phyloP scores from a whole-genome alignment of 352 stramenopile genomes.

The Phytophthora ramorum region DNA sequence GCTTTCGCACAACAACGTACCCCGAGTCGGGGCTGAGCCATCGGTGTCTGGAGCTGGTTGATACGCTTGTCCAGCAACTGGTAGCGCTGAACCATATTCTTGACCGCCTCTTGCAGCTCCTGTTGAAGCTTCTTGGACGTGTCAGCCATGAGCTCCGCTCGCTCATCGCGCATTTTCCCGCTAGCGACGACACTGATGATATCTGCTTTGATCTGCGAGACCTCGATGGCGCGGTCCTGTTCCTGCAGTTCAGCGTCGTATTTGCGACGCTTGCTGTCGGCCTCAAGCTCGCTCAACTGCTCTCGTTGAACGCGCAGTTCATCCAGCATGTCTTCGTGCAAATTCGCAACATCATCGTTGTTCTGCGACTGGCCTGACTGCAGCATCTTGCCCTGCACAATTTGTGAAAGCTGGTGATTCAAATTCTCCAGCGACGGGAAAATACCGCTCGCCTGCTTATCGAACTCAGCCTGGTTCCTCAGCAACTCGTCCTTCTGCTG shows the following conservation, averaged over 20 bases:
- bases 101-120: slow-evolving; percentile 65
- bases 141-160: slow-evolving; percentile 61
- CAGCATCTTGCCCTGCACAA: slow-evolving; percentile 75
- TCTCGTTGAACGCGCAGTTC: slow-evolving; percentile 80
- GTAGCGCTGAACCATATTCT: slow-evolving; percentile 61
- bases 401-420: slow-evolving; percentile 80
- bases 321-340: slow-evolving; percentile 73
- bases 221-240: slow-evolving; percentile 71
- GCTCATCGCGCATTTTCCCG: slow-evolving; percentile 74
- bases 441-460: slow-evolving; percentile 85
- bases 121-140: slow-evolving; percentile 67
- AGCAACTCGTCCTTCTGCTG: slow-evolving; percentile 81
- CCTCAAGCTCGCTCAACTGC: slow-evolving; percentile 77
- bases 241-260: slow-evolving; percentile 86
- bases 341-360: slow-evolving; percentile 66
- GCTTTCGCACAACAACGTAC: slow-evolving; percentile 33
- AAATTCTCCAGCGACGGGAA: slow-evolving; percentile 83
- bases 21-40: slow-evolving; percentile 47
- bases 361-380: slow-evolving; percentile 51
- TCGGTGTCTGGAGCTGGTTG: slow-evolving; percentile 59
- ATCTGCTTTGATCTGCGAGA: slow-evolving; percentile 79
- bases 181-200: slow-evolving; percentile 73
- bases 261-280: slow-evolving; percentile 66
- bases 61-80: slow-evolving; percentile 68
- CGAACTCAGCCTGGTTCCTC: slow-evolving; percentile 81